Evolutionary conservation across 2,329 filamentous ascomycete species (phyloP).

Genomic region (Moelleriella libera): DNA sequence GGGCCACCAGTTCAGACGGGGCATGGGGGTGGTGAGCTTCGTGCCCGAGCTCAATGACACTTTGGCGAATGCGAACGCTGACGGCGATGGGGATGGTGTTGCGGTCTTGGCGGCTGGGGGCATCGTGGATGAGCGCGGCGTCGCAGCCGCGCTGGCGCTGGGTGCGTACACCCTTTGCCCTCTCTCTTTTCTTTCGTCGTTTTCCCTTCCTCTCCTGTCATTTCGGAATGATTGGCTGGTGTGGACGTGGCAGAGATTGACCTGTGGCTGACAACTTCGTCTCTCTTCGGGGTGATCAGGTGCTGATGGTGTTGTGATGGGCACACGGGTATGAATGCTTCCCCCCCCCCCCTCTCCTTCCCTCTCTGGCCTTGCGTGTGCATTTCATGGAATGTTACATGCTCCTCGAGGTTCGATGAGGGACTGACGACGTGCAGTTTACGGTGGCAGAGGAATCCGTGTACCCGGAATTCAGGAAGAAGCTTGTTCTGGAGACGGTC

Average conservation of each 20-base stretch:
- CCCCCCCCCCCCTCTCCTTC: background rate
- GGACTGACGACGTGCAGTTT: slow-evolving; percentile 19
- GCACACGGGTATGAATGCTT: slow-evolving; percentile 20
- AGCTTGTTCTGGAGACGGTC: slow-evolving; percentile 22
- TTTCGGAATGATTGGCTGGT: background rate
- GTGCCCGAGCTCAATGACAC: slow-evolving; percentile 41
- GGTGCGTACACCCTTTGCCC: slow-evolving; percentile 20
- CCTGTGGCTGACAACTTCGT: background rate
- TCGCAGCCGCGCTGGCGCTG: slow-evolving; percentile 38
- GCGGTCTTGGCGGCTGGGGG: slow-evolving; percentile 45
- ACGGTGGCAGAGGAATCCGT: slow-evolving; percentile 26
- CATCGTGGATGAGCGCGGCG: slow-evolving; percentile 39
- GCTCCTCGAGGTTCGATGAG: background rate
- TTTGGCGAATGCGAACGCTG: slow-evolving; percentile 11
- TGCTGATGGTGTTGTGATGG: slow-evolving; percentile 29
- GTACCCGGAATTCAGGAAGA: slow-evolving; percentile 24
- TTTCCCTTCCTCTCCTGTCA: slow-evolving; percentile 5
- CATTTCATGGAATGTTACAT: too few species aligned
- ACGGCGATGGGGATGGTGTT: slow-evolving; percentile 2
- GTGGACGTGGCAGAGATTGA: background rate
- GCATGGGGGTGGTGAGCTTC: slow-evolving; percentile 38
- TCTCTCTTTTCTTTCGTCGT: background rate
- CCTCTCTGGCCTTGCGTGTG: background rate
- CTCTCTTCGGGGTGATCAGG: slow-evolving; percentile 10
- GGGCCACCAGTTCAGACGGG: slow-evolving; percentile 43